Percentiles rank a stretch among this genome's conserved stretches.
Evolutionary conservation across 306 rosid species (phyloP).

Genomic region (Prunus mongolica): DNA sequence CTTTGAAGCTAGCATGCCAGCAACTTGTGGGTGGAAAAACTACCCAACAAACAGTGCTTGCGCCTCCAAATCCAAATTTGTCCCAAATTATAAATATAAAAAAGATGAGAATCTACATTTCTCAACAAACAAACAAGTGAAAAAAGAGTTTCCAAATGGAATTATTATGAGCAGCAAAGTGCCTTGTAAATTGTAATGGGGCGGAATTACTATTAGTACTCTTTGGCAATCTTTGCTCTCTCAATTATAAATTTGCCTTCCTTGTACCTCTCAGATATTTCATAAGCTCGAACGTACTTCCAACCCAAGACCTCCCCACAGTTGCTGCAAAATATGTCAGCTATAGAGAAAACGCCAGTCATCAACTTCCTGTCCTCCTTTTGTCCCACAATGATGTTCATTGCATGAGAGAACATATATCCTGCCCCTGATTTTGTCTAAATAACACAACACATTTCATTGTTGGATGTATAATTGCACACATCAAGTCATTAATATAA

Average conservation of each 20-base stretch:
- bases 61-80: too few relatives aligned
- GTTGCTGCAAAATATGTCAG: conserved; percentile 33
- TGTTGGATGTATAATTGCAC: too few relatives aligned
- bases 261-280: conserved; percentile 19
- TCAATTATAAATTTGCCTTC: conserved; percentile 45
- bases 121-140: neutral
- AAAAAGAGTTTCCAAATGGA: neutral
- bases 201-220: conserved; percentile 1
- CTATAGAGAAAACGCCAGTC: conserved; percentile 31
- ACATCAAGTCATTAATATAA: too few relatives aligned
- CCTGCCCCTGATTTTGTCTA: conserved; percentile 43
- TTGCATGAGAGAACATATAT: conserved; percentile 39
- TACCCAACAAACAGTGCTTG: too few relatives aligned
- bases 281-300: conserved; percentile 41
- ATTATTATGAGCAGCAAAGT: neutral
- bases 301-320: conserved; percentile 45
- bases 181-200: too few relatives aligned
- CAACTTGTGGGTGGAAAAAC: too few relatives aligned
- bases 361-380: conserved; percentile 28
- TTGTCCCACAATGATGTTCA: conserved; percentile 41
- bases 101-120: too few relatives aligned
- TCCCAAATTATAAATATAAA: too few relatives aligned
- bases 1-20: too few relatives aligned
- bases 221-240: conserved; percentile 35
- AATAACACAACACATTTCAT: neutral